Conservation (phyloP, 2,329 filamentous ascomycete genomes). For the Colletotrichum sp. region DNA sequence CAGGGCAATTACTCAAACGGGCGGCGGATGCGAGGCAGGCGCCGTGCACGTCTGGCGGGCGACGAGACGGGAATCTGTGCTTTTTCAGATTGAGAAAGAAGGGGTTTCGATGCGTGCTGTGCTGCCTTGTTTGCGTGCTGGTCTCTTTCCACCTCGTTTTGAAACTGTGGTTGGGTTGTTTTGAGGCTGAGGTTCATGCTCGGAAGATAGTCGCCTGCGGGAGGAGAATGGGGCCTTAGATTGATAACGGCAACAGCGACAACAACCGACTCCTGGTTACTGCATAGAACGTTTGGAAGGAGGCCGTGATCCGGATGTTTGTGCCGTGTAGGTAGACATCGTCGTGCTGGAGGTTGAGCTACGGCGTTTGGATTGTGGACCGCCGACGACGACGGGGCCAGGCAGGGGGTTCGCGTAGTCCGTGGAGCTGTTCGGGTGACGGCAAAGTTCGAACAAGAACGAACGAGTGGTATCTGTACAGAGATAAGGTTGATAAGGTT, state of each 20-base stretch:
- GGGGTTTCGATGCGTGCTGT: neutral
- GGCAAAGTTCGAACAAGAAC: neutral
- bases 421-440: neutral
- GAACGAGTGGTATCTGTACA: neutral
- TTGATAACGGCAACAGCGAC: neutral
- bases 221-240: neutral
- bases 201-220: neutral
- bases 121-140: neutral
- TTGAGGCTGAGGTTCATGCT: neutral
- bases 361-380: neutral
- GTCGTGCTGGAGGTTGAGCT: neutral
- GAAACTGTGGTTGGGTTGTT: neutral
- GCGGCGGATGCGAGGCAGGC: neutral
- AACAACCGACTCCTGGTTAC: neutral
- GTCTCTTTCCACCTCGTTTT: neutral
- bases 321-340: constrained; percentile 7
- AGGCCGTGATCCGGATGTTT: neutral
- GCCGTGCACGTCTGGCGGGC: neutral
- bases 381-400: neutral
- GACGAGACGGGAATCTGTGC: constrained; percentile 1
- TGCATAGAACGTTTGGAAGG: neutral
- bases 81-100: neutral
- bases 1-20: neutral
- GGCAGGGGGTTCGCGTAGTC: neutral
- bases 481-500: neutral